A percentile compares a stretch with the other conserved stretches of the same genome.
Evolutionary conservation across 371 early-diverging fungal genomes (phyloP).

Genomic region (Pancytospora philotis): DNA sequence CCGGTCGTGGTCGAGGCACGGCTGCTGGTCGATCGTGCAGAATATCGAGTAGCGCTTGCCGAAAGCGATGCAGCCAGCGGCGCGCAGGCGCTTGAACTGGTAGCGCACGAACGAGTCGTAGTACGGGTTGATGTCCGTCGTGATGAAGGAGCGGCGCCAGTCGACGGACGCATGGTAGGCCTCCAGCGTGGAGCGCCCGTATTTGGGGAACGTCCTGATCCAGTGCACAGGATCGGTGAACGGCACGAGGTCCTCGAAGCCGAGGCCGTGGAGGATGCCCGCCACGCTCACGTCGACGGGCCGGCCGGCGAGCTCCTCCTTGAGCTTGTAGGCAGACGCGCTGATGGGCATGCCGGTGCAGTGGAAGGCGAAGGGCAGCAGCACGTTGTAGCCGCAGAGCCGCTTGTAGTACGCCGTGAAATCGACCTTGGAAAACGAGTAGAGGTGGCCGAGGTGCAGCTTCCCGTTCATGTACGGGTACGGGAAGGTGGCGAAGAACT

Average conservation of each 20-base stretch:
- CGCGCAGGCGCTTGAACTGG: conserved; percentile 87
- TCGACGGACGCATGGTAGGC: conserved; percentile 80
- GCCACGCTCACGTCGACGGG: conserved; percentile 69
- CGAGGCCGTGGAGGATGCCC: conserved; percentile 82
- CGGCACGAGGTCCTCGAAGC: conserved; percentile 79
- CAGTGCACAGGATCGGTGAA: conserved; percentile 89
- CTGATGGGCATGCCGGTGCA: conserved; percentile 99
- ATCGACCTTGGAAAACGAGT: conserved; percentile 87
- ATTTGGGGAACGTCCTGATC: conserved; percentile 85
- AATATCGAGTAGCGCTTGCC: conserved; percentile 96
- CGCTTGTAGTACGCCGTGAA: conserved; percentile 83
- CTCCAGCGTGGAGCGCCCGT: conserved; percentile 70
- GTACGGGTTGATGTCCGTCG: conserved; percentile 94
- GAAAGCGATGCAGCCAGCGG: conserved; percentile 74
- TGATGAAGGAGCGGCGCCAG: conserved; percentile 94
- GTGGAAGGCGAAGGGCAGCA: conserved; percentile 97
- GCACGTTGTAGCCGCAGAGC: conserved; percentile 77
- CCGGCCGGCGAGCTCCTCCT: conserved; percentile 71
- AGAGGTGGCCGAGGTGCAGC: conserved; percentile 94
- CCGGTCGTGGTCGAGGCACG: conserved; percentile 99
- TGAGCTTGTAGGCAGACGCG: conserved; percentile 92
- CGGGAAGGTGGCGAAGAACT: conserved; percentile 89
- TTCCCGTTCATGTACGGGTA: conserved; percentile 98
- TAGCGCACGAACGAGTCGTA: conserved; percentile 96
- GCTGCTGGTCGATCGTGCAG: conserved; percentile 86